phyloP scores from a whole-genome alignment of 768 basidiomycete species.

The Leucocoprinus sp. region DNA sequence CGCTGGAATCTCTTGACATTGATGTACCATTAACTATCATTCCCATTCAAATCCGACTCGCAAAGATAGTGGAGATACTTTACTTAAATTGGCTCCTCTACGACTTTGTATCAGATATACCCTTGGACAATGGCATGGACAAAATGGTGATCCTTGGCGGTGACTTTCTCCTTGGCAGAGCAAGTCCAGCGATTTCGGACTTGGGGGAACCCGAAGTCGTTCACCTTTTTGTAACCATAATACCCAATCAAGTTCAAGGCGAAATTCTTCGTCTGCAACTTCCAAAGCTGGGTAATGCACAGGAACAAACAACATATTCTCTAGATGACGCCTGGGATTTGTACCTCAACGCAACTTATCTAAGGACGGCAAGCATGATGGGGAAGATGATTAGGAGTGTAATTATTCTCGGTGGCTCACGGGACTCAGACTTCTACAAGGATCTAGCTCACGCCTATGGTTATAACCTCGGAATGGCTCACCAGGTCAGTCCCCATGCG shows the following conservation, averaged over 20 bases:
- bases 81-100: slow-evolving; percentile 92
- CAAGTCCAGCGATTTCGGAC: slow-evolving; percentile 78
- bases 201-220: slow-evolving; percentile 87
- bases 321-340: slow-evolving; percentile 53
- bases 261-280: slow-evolving; percentile 78
- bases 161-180: slow-evolving; percentile 90
- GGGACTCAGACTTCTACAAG: slow-evolving; percentile 73
- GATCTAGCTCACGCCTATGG: slow-evolving; percentile 90
- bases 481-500: slow-evolving; percentile 25
- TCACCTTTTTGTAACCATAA: slow-evolving; percentile 85
- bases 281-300: slow-evolving; percentile 24
- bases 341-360: slow-evolving; percentile 62
- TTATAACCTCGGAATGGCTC: slow-evolving; percentile 82
- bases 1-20: slow-evolving; percentile 14
- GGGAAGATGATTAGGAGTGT: slow-evolving; percentile 81
- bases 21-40: slow-evolving; percentile 42
- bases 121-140: slow-evolving; percentile 52
- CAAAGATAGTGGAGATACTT: slow-evolving; percentile 97
- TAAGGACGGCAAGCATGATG: slow-evolving; percentile 88
- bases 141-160: slow-evolving; percentile 94
- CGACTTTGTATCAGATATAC: slow-evolving; percentile 76
- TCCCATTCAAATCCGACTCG: slow-evolving; percentile 85
- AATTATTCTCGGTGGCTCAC: slow-evolving; percentile 79
- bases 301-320: slow-evolving; percentile 20
- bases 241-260: slow-evolving; percentile 95